Base-by-base conservation (phyloP, 2,329 filamentous ascomycete genomes). In the Eurotiales sp. region DNA sequence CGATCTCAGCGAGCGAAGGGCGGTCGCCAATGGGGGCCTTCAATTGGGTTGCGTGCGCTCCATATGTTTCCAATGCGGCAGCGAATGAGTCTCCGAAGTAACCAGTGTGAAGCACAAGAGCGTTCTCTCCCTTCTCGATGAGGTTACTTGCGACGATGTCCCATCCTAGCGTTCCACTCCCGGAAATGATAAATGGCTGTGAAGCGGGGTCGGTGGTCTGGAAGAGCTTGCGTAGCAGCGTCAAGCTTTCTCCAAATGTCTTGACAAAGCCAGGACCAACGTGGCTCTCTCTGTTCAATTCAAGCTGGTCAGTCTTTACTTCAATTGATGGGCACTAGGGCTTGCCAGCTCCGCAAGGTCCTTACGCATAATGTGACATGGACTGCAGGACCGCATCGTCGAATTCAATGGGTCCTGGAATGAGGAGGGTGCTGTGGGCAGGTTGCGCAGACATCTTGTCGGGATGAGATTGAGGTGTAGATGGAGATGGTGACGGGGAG, bases 1-100 rank as follows among this genome's bases (percentile, higher is more conserved):
- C 92, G 55, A 99, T 85, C 70, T 95, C 88, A 48, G 86, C 80
- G 32, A 95, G 81, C 66, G 95, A 87, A 41, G 92, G 92, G 50
- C 90, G 84, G 59, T 88, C 86, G 56, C 93, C 93, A 66, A 97
- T 88, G 42, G 90, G 84, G 1, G 90, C 90, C 69, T 89, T 92
- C 59, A 99, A 76, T 74, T 96, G 89, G 54, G 90, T 96, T 19
- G 90, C 87, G 61, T 90, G 88, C 61, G 86, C 90, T 56, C 93
- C 92, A 68, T 99, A 99, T 32, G 88, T 88, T 66, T 86, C 81
- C 67, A 99, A 83, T 74, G 91, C 96, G 73, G 95, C 86, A 59
- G 89, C 88, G 67, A 99, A 96, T 53, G 86, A 90, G 70, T 97
- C 91, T 60, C 88, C 91, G 67, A 99, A 99, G 81, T 99, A 99